Base-by-base conservation (phyloP, 2,329 filamentous ascomycete species). In the Aspergillus phoenicis region DNA sequence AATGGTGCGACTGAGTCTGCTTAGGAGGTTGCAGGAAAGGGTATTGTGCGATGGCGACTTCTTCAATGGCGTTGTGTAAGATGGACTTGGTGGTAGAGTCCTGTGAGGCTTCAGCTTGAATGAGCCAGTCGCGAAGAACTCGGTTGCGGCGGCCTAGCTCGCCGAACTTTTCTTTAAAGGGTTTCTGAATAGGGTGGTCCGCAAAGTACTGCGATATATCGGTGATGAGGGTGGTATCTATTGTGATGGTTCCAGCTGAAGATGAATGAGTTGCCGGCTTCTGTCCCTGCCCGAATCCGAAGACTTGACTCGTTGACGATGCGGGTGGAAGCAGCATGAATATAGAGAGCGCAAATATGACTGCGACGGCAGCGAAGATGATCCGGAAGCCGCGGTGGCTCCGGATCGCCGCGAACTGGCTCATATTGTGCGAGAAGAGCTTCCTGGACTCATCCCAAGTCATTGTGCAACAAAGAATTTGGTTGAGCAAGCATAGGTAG, bases 151-250 rank as follows among this genome's bases (percentile, higher is more conserved):
- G 58, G 20, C 58, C 58, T 2, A 60, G n/a, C 3, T 60, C 52
- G 17, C 58, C 58, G 10, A 51, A 60, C 13, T 33, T 48, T 28
- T 52, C 47, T 13, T 60, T 60, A 20, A 49, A 60, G 3, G 58
- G 58, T 30, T 30, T 41, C 5, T 57, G 45, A 24, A 60, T 41
- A 3, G 58, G 52, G 22, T 52, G 36, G 22, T 60, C 58, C 26
- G 54, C 41, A 6, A 60, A 60, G 26, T 60, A 60, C 17, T 60
- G 45, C 1, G 52, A 13, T 5, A 52, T 5, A 8, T 60, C 52
- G 13, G 48, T 28, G 20, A 57, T 15, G 5, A 56, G 39, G 17
- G 17, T n/a, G 41, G n/a, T 24, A 28, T 56, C 53, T 39, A 17
- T 26, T 2, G 38, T 26, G 20, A 36, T 30, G 24, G 20, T 30